A percentile compares a stretch with the other conserved stretches of the same genome.
These are phyloP conservation scores for Aspergillus melleus DNA, from an alignment of 2,329 filamentous ascomycete genomes.

Conservation along the genomic window DNA sequence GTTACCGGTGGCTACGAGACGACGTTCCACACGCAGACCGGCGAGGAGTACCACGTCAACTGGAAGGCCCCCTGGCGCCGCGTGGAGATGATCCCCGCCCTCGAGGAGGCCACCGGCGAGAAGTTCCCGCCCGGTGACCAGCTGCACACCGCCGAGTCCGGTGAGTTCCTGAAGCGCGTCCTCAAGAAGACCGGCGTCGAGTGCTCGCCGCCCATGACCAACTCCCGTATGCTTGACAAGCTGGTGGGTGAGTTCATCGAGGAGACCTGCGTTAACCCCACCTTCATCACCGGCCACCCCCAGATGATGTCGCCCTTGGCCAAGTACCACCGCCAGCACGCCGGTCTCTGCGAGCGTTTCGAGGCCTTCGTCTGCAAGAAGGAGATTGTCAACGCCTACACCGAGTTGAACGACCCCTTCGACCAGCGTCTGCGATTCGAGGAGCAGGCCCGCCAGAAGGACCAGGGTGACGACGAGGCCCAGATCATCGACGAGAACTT, in stretches of 20 bases:
- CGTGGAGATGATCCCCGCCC: slow-evolving; percentile 91
- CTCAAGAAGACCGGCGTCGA: slow-evolving; percentile 89
- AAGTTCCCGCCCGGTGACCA: slow-evolving; percentile 90
- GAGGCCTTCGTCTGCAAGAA: slow-evolving; percentile 97
- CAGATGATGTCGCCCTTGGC: slow-evolving; percentile 93
- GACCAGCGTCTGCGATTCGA: slow-evolving; percentile 90
- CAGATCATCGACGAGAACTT: slow-evolving; percentile 96
- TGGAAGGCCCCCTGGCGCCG: slow-evolving; percentile 94
- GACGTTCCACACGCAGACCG: slow-evolving; percentile 79
- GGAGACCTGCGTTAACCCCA: slow-evolving; percentile 89
- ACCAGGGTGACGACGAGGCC: slow-evolving; percentile 93
- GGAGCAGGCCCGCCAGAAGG: slow-evolving; percentile 95
- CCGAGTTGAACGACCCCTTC: slow-evolving; percentile 95
- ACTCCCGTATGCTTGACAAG: slow-evolving; percentile 94
- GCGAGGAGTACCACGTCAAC: slow-evolving; percentile 87
- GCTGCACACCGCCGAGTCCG: slow-evolving; percentile 85
- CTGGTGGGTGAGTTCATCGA: slow-evolving; percentile 94
- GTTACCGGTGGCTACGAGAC: slow-evolving; percentile 84
- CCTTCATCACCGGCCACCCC: slow-evolving; percentile 82
- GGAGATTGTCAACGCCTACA: slow-evolving; percentile 96
- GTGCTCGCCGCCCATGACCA: slow-evolving; percentile 86
- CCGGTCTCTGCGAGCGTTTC: slow-evolving; percentile 92
- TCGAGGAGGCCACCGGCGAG: slow-evolving; percentile 86
- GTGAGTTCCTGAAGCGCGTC: slow-evolving; percentile 79
- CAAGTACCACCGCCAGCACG: slow-evolving; percentile 82